Evolutionary conservation across 176 grass and related monocot species (phyloP), one percentile per base, ranked within the genome.

Genomic region (Tillandsia leiboldiana): DNA sequence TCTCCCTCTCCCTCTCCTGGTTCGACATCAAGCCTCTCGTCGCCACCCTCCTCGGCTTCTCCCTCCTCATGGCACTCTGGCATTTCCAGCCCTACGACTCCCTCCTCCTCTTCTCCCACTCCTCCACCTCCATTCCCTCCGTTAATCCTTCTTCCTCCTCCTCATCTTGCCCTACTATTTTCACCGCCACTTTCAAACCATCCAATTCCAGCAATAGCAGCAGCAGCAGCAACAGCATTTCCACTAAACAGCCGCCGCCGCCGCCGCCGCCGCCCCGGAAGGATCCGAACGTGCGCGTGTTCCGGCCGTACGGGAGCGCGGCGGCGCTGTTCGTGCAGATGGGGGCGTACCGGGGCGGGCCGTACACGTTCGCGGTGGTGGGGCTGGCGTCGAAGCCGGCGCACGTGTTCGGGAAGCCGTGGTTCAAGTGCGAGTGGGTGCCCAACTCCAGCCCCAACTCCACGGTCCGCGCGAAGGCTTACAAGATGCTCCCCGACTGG

Each of bases 401-500:
- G 1, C 91, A 96, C 71, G 88, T 96, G 49, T 91, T 75, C 76
- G 85, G 87, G 76, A 96, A 81, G 70, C 85, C 91, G 2, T 86
- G 83, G 87, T 96, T 85, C 84, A 75, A 75, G 64, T 96, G 91
- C 78, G 80, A 86, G 75, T 96, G 91, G 91, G 72, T 79, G 29
- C 77, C 87, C 2, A 64, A 67, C 56, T 27, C 78, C 24, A 81
- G 72, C 18, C 53, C 68, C 9, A 47, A 65, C 15, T 56, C 77
- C 64, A 73, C 82, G 27, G 79, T 79, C 57, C 79, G 84, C 1
- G 74, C 84, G 26, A 99, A 71, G 72, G 71, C 89, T 9, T 99
- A 90, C 82, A 84, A 86, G 77, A 93, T 99, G 86, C 81, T 88
- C 53, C 94, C 94, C 13, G 94, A 99, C 81, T 99, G 94, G 94